Percentiles rank a stretch among this genome's conserved stretches.
Evolutionary conservation across 495 filamentous ascomycete genomes (phyloP).

Genomic region (Elasticomyces elasticus): DNA sequence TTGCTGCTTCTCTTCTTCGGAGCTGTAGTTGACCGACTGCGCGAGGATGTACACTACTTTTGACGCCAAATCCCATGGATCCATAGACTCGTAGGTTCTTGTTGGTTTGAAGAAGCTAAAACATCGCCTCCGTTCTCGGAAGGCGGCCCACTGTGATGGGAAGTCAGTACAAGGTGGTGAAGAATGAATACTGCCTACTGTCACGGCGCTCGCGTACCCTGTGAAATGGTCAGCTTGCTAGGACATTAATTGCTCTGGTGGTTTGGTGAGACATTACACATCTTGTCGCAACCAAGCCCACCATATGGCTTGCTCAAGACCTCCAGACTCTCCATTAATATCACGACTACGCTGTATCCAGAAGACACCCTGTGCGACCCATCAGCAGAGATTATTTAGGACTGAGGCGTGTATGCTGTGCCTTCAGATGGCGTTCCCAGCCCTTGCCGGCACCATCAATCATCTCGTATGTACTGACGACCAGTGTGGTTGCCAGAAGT

Average conservation of each 20-base stretch:
- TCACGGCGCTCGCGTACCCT: no score
- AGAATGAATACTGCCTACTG: conserved; percentile 5
- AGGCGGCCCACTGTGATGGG: conserved; percentile 14
- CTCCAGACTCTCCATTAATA: conserved; percentile 31
- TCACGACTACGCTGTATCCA: conserved; percentile 34
- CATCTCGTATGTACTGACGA: conserved; percentile 32
- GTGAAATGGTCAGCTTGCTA: no score
- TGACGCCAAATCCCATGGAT: conserved; percentile 15
- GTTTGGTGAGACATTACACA: no score
- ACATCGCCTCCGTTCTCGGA: conserved; percentile 17
- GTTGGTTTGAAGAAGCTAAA: conserved; percentile 22
- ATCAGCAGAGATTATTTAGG: no score
- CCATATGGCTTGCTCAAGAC: conserved; percentile 32
- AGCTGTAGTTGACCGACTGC: conserved; percentile 22
- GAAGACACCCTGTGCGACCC: conserved; percentile 27
- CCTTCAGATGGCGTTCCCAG: conserved; percentile 31
- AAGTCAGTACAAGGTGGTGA: no score
- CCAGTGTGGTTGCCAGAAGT: conserved; percentile 29
- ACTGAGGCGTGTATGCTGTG: no score
- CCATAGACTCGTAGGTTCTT: conserved; percentile 9
- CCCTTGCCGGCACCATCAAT: conserved; percentile 23
- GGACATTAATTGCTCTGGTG: no score
- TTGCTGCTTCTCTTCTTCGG: conserved; percentile 17
- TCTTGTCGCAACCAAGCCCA: conserved; percentile 33
- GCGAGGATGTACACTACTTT: conserved; percentile 17